phyloP scores from a whole-genome alignment of 1,284 basidiomycete genomes.

The Coriolopsis trogii region DNA sequence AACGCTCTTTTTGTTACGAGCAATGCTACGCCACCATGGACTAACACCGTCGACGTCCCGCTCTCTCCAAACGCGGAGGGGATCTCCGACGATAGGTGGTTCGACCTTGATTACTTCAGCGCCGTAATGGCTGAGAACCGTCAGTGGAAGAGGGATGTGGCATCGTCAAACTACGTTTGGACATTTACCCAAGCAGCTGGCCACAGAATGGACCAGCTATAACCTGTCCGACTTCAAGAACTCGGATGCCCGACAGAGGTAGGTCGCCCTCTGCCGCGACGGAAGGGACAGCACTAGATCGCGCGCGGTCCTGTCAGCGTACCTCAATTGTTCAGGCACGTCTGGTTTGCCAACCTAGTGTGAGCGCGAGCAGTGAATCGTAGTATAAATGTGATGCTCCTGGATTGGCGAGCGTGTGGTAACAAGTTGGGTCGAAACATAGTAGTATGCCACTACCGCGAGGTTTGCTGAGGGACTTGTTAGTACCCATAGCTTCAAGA shows the following conservation, averaged over 20 bases:
- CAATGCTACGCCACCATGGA: constrained; percentile 73
- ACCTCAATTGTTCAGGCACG: too few species aligned
- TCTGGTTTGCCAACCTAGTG: too few species aligned
- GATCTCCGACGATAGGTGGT: constrained; percentile 61
- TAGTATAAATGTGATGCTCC: too few species aligned
- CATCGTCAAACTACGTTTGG: too few species aligned
- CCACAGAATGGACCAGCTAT: constrained; percentile 75
- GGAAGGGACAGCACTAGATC: too few species aligned
- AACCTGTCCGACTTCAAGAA: constrained; percentile 69
- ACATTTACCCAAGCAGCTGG: constrained; percentile 65
- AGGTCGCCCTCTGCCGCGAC: constrained; percentile 27
- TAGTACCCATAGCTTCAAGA: too few species aligned
- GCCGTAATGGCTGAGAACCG: constrained; percentile 53
- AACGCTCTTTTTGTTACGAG: constrained; percentile 72
- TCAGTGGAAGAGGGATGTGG: neutral
- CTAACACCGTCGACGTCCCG: constrained; percentile 69
- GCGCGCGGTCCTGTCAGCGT: too few species aligned
- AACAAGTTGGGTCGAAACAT: too few species aligned
- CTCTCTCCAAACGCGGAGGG: constrained; percentile 72
- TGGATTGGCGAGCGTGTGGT: too few species aligned
- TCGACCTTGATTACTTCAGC: constrained; percentile 75
- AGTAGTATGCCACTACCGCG: too few species aligned
- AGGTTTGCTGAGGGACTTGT: too few species aligned
- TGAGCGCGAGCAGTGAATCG: too few species aligned
- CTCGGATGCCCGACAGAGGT: constrained; percentile 62